Base-by-base conservation (phyloP, 768 basidiomycete species). In the Galerina marginata region DNA sequence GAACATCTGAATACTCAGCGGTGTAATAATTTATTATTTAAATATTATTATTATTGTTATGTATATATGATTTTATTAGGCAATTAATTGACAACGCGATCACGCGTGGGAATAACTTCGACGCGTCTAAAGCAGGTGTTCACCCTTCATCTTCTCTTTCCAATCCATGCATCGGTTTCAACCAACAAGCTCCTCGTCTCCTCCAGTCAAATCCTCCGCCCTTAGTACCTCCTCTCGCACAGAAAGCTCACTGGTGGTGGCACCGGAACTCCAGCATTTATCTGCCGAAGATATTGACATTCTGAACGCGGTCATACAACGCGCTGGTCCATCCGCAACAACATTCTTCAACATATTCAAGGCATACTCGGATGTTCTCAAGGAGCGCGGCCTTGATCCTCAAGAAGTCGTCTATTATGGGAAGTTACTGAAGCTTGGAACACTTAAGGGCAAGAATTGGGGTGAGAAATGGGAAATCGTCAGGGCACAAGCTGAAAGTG, bases 291-390 rank as follows among this genome's bases (percentile, higher is more conserved):
- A 95, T 67, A 79, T 93, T 62, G 81, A 85, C 47, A 82, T 95
- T 64, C 79, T 95, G 46, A 90, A 94, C 63, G 83, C 85, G 23
- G 89, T 95, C 11, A 85, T 95, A 26, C 69, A 77, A 59, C 86
- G 88, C 54, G 91, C 90, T 44, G 82, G 88, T 5, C 77, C 85
- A 7, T 75, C 81, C 9, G 89, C 91, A 14, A 90, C 90, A 4
- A 90, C 90, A 0, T 94, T 94, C 68, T 79, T 92, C 40, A 83
- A 85, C 4, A 84, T 93, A n/a, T 88, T 93, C 80, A 92, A 91
- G 69, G 90, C 92, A 0, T 95, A 95, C 74, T 91, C 88, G 67
- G 87, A 91, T 58, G 84, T 93, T 20, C 75, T 95, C 23, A 82
- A 83, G 59, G 89, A 91, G 65, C 83, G 87, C 2, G 89, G 89